These are phyloP conservation scores for Rhytidiadelphus loreus DNA, from an alignment of 225 moss, liverwort and hornwort species.

Conservation along the genomic window DNA sequence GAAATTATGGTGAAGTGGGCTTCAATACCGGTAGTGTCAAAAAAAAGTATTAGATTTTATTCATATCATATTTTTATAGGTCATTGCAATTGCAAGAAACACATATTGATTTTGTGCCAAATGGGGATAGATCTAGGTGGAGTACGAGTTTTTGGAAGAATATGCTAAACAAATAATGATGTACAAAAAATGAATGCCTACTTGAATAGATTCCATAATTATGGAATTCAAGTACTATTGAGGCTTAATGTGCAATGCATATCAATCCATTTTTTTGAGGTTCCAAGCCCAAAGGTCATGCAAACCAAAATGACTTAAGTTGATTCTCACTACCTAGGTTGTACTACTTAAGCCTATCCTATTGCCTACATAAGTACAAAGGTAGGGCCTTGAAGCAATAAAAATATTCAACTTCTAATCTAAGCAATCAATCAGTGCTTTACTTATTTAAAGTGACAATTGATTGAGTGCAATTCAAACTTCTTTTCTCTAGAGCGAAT, in stretches of 20 bases:
- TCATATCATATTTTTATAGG: background rate
- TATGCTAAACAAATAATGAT: background rate
- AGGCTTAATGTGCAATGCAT: background rate
- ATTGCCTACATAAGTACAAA: background rate
- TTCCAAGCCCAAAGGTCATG: background rate
- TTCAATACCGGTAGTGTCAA: background rate
- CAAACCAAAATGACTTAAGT: background rate
- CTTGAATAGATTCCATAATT: background rate
- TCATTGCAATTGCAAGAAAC: background rate
- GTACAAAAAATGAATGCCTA: background rate
- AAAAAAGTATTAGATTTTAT: background rate
- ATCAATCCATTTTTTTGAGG: background rate
- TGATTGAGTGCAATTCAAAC: background rate
- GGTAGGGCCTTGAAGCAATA: background rate
- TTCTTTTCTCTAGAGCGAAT: background rate
- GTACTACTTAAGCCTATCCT: background rate
- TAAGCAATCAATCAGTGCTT: background rate
- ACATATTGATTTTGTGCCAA: too few species aligned
- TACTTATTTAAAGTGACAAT: background rate
- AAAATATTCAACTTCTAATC: background rate
- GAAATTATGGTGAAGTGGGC: background rate
- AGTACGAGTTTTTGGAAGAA: background rate
- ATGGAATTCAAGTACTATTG: accelerated
- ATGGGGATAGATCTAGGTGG: background rate
- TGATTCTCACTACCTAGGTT: background rate